Percentiles rank a stretch among this genome's conserved stretches.
Conservation (phyloP, 352 stramenopile genomes). For the Pythium apleroticum region DNA sequence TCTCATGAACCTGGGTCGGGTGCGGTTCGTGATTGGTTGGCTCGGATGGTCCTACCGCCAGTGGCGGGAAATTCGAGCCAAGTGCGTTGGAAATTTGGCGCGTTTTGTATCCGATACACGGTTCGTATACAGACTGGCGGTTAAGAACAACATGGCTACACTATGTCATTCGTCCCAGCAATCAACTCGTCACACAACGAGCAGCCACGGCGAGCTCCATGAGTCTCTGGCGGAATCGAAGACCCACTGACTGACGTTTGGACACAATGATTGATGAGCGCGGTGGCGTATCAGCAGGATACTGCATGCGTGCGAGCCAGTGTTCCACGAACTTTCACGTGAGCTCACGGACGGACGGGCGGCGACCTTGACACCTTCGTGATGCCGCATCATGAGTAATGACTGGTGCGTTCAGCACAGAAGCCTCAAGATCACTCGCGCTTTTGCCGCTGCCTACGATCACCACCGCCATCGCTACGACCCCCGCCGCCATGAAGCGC, state of each 20-base stretch:
- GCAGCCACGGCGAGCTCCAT: not conserved
- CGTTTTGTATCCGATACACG: not conserved
- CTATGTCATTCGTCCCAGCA: too few species aligned
- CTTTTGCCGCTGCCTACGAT: conserved; percentile 1
- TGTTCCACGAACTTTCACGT: not conserved
- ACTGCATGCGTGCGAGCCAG: not conserved
- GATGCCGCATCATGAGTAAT: not conserved
- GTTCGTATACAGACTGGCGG: not conserved
- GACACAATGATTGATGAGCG: not conserved
- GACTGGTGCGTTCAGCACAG: not conserved
- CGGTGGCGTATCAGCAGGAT: not conserved
- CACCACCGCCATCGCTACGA: not conserved
- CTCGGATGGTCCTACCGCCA: conserved; percentile 10
- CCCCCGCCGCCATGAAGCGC: not conserved
- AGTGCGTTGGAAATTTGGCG: conserved; percentile 6
- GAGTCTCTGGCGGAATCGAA: not conserved
- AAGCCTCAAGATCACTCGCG: not conserved
- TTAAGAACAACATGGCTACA: conserved; percentile 31
- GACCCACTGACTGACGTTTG: not conserved
- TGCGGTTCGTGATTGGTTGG: conserved; percentile 18
- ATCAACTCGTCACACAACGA: not conserved
- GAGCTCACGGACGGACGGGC: not conserved
- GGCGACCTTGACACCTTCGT: not conserved
- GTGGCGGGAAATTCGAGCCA: conserved; percentile 23
- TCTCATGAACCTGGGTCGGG: conserved; percentile 6